Percentiles rank a stretch among this genome's conserved stretches.
Evolutionary conservation across 139 green algal species (phyloP).

Genomic region (Edaphochlamys debaryana): DNA sequence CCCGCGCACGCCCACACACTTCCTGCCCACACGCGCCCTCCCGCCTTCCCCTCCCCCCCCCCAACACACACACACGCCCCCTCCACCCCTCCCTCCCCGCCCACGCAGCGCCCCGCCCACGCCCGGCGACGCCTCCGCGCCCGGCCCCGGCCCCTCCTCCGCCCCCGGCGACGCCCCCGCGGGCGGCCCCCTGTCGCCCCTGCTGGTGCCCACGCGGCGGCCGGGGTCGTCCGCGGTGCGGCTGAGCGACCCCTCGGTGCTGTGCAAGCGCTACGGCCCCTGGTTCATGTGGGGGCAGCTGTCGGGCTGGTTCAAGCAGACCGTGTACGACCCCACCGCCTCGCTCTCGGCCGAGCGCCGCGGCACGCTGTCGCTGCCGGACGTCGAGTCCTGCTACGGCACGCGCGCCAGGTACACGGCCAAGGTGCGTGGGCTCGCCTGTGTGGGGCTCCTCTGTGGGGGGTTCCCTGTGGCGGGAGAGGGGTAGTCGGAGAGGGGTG

Average conservation of each 20-base stretch:
- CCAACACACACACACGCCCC: too few relatives aligned
- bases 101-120: background rate
- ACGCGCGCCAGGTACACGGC: slow-evolving; percentile 49
- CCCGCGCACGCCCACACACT: too few relatives aligned
- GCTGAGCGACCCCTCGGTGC: slow-evolving; percentile 28
- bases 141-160: too few relatives aligned
- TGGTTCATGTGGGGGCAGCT: slow-evolving; percentile 91
- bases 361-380: slow-evolving; percentile 86
- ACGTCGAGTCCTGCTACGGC: slow-evolving; percentile 79
- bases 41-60: too few relatives aligned
- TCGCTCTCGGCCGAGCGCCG: slow-evolving; percentile 84
- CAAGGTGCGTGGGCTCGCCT: slow-evolving; percentile 46
- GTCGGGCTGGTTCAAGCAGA: slow-evolving; percentile 91
- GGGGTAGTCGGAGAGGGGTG: too few relatives aligned
- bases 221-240: background rate
- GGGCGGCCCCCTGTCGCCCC: background rate
- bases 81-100: too few relatives aligned
- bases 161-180: background rate
- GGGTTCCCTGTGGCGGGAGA: too few relatives aligned
- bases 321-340: slow-evolving; percentile 87
- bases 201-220: background rate
- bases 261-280: slow-evolving; percentile 82
- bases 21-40: too few relatives aligned
- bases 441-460: background rate
- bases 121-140: too few relatives aligned